A percentile compares a stretch with the other conserved stretches of the same genome.
Evolutionary conservation across 1,284 basidiomycete species (phyloP).

Genomic region (Melanopsichium pennsylvanicum): DNA sequence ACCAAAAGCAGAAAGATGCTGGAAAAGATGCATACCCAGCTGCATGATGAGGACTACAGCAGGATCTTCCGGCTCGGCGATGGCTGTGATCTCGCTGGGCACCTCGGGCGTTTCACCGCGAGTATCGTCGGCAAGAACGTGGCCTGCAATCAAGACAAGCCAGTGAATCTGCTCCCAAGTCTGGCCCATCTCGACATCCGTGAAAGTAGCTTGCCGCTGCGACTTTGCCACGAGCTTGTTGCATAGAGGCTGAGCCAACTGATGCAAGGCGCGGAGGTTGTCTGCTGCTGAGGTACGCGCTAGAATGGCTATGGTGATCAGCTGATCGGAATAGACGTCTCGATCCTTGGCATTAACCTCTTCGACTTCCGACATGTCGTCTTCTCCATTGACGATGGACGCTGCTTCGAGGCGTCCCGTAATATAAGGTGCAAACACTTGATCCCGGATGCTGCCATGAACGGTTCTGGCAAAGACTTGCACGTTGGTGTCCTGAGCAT

Average conservation of each 20-base stretch:
- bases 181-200: slow-evolving; percentile 33
- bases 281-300: slow-evolving; percentile 41
- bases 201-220: slow-evolving; percentile 13
- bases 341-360: slow-evolving; percentile 49
- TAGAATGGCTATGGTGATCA: slow-evolving; percentile 52
- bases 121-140: slow-evolving; percentile 52
- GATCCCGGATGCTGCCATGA: slow-evolving; percentile 42
- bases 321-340: slow-evolving; percentile 56
- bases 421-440: slow-evolving; percentile 55
- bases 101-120: slow-evolving; percentile 49
- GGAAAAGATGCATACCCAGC: slow-evolving; percentile 46
- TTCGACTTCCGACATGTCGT: slow-evolving; percentile 47
- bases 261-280: slow-evolving; percentile 19
- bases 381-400: slow-evolving; percentile 11
- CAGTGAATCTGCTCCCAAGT: slow-evolving; percentile 62
- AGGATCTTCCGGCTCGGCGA: slow-evolving; percentile 23
- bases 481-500: slow-evolving; percentile 19
- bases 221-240: slow-evolving; percentile 38
- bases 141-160: slow-evolving; percentile 53
- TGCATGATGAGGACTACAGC: slow-evolving; percentile 43
- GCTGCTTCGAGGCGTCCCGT: slow-evolving; percentile 50
- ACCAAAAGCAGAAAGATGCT: slow-evolving; percentile 36
- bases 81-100: slow-evolving; percentile 37
- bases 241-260: slow-evolving; percentile 32
- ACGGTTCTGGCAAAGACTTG: slow-evolving; percentile 32